Percentiles rank a stretch among this genome's conserved stretches.
Conservation (phyloP, 2,329 filamentous ascomycete species). For the Clarireedia sp. region DNA sequence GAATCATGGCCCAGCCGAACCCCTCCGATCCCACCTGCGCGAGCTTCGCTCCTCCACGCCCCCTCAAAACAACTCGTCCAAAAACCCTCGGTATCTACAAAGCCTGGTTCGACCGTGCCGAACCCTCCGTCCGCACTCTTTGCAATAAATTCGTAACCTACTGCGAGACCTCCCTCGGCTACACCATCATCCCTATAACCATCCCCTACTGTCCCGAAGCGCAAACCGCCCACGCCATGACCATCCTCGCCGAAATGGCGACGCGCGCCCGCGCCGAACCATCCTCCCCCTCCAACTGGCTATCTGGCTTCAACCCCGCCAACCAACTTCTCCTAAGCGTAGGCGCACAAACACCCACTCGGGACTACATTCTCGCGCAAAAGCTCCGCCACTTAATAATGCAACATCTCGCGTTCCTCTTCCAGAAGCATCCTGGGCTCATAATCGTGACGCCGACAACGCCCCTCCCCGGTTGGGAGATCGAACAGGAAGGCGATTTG, state of each 20-base stretch:
- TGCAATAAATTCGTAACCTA: slow-evolving; percentile 56
- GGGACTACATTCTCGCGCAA: slow-evolving; percentile 66
- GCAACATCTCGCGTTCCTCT: slow-evolving; percentile 68
- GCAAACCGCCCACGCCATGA: slow-evolving; percentile 68
- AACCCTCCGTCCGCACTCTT: slow-evolving; percentile 51
- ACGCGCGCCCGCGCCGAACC: slow-evolving; percentile 28
- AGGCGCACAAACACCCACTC: slow-evolving; percentile 53
- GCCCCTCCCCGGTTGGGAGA: slow-evolving; percentile 64
- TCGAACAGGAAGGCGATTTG: slow-evolving; percentile 46
- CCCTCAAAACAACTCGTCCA: slow-evolving; percentile 30
- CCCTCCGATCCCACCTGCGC: slow-evolving; percentile 51
- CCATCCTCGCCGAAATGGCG: slow-evolving; percentile 66
- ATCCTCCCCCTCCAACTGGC: slow-evolving; percentile 32
- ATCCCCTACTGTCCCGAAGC: slow-evolving; percentile 62
- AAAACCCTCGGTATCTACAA: slow-evolving; percentile 65
- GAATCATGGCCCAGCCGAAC: slow-evolving; percentile 66
- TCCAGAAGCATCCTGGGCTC: slow-evolving; percentile 61
- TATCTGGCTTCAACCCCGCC: slow-evolving; percentile 51
- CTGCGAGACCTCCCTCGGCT: slow-evolving; percentile 43
- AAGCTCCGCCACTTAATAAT: slow-evolving; percentile 69
- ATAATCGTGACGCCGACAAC: slow-evolving; percentile 73
- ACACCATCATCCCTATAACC: slow-evolving; percentile 48
- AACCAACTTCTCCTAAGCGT: slow-evolving; percentile 65
- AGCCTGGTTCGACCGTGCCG: slow-evolving; percentile 62
- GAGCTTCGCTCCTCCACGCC: slow-evolving; percentile 48